Percentiles rank a stretch among this genome's conserved stretches.
Conservation (phyloP, 2,329 filamentous ascomycete species). For the Exophiala sp. region DNA sequence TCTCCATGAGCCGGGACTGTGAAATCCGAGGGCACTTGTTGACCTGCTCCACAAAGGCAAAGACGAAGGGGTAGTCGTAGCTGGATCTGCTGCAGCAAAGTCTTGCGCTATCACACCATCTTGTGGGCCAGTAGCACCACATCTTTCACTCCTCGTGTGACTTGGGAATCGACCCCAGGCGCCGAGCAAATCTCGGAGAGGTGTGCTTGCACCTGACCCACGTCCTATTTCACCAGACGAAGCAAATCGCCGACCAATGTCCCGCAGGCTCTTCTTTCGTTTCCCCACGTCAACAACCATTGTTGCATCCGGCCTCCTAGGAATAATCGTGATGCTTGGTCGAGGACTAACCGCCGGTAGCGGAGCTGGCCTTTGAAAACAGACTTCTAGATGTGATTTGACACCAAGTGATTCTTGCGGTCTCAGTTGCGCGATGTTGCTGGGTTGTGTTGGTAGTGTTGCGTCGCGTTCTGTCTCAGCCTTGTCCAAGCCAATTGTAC, state of each 20-base stretch:
- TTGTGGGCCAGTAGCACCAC: conserved; percentile 21
- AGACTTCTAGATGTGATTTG: conserved; percentile 3
- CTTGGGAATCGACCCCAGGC: conserved; percentile 28
- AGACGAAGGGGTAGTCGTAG: neutral
- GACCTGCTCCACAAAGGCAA: conserved; percentile 1
- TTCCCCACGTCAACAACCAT: conserved; percentile 1
- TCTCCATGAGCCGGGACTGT: conserved; percentile 16
- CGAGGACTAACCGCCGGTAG: neutral
- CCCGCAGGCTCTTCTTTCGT: conserved; percentile 16
- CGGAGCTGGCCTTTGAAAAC: conserved; percentile 6
- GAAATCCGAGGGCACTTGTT: neutral
- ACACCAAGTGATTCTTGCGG: neutral
- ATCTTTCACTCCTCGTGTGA: conserved; percentile 22
- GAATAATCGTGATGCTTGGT: conserved; percentile 1
- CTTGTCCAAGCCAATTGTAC: neutral
- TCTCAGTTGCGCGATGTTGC: neutral
- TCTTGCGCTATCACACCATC: conserved; percentile 23
- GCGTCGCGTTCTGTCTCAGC: neutral
- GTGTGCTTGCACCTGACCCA: conserved; percentile 9
- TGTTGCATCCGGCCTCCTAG: neutral
- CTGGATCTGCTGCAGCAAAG: conserved; percentile 16
- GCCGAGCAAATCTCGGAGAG: conserved; percentile 20
- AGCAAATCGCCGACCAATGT: conserved; percentile 13
- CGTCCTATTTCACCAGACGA: neutral
- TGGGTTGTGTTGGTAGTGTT: neutral